Base-by-base conservation (phyloP, 257 asterid genomes). In the Solanum verrucosum region DNA sequence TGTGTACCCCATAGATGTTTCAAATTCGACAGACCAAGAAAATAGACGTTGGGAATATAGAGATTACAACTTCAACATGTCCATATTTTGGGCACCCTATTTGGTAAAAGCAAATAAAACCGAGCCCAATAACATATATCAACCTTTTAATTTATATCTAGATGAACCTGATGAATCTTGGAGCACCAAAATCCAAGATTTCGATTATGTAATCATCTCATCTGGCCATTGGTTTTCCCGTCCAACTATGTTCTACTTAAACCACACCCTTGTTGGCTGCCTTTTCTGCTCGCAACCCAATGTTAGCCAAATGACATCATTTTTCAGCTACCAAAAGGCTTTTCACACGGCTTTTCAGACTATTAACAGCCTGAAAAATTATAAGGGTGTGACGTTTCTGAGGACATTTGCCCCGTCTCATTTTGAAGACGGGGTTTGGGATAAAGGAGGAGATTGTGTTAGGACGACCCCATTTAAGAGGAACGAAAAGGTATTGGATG, bases 361-460 rank as follows among this genome's bases (percentile, higher is more conserved):
- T 1, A 77, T 92, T 27, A 87, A 87, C 87, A 52, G 33, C 38
- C 85, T 88, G 20, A 7, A 78, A 78, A 87, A 78, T 5, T 90
- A 87, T 9, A 87, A 84, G 23, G 93, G 94, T 2, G 88, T 89
- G 3, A 86, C 90, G 25, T 93, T 87, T 73, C 46, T 93, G 74
- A 84, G 95, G 75, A 92, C 84, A 40, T 78, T 78, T 25, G 63
- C 37, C 18, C 63, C 84, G 3, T 4, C 84, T 27, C 84, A 78
- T 84, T 93, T 92, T 59, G 94, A 91, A 84, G 93, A 93, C 5
- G 94, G 94, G 29, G 87, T 90, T 37, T 93, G 94, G 95, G 93
- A 94, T 33, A 92, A 82, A 31, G 94, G 94, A 85, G 96, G 96
- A 78, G 91, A 93, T 87, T 93, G 96, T 79, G 71, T 20, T 27